Conservation (phyloP, 2,329 filamentous ascomycete species). For the Hansfordia pulvinata region DNA sequence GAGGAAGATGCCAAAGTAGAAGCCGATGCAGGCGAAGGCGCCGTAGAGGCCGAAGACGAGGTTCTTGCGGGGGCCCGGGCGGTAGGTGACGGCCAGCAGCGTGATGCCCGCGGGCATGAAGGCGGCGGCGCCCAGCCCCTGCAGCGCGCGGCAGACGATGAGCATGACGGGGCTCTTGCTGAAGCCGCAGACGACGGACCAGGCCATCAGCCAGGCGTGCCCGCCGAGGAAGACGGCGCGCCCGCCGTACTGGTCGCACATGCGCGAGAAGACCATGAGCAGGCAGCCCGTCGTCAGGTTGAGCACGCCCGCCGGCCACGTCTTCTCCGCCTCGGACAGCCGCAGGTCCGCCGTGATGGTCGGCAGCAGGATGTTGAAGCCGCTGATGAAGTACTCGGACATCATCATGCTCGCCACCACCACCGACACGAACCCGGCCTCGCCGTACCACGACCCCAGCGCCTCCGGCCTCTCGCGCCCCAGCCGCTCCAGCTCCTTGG, state of each 20-base stretch:
- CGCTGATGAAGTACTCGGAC: conserved; percentile 63
- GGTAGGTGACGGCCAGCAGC: conserved; percentile 49
- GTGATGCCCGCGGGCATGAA: conserved; percentile 58
- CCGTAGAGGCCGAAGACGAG: conserved; percentile 45
- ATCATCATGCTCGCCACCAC: conserved; percentile 45
- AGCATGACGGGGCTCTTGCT: conserved; percentile 55
- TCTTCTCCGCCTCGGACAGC: conserved; percentile 47
- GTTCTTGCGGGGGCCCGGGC: conserved; percentile 57
- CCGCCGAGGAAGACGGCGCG: conserved; percentile 46
- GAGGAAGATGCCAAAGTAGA: conserved; percentile 50
- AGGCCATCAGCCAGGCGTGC: conserved; percentile 50
- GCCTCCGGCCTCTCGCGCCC: conserved; percentile 41
- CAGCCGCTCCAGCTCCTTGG: conserved; percentile 34
- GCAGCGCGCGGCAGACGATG: conserved; percentile 59
- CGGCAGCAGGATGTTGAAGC: conserved; percentile 62
- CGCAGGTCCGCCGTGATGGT: conserved; percentile 45
- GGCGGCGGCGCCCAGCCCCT: conserved; percentile 60
- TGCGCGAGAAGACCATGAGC: conserved; percentile 49
- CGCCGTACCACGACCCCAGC: conserved; percentile 34
- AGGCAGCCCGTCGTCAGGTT: conserved; percentile 40
- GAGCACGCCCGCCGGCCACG: conserved; percentile 50
- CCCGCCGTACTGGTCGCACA: conserved; percentile 50
- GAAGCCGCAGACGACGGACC: conserved; percentile 59
- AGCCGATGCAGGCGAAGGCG: conserved; percentile 37
- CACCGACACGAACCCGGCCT: conserved; percentile 45